These are phyloP conservation scores for Penicillium decumbens DNA, from an alignment of 2,329 filamentous ascomycete genomes.

Conservation along the genomic window DNA sequence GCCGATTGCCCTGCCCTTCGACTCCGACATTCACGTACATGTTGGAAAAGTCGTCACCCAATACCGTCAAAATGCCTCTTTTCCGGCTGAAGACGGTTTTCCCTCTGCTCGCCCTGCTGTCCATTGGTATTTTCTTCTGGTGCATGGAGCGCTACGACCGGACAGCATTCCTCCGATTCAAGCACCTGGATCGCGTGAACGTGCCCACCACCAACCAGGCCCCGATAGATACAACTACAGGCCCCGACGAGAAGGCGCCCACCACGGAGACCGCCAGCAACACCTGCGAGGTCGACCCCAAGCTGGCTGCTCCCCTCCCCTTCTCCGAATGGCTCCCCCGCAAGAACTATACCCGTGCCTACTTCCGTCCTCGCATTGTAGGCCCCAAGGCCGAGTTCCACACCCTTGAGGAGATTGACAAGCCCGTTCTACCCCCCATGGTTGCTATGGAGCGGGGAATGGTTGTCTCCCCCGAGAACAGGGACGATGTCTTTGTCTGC, in stretches of 20 bases:
- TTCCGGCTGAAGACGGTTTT: constrained; percentile 39
- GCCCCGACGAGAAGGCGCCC: constrained; percentile 15
- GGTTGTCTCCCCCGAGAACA: constrained; percentile 33
- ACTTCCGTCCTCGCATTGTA: constrained; percentile 39
- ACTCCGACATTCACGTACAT: constrained; percentile 22
- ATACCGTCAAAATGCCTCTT: constrained; percentile 36
- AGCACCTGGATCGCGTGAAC: constrained; percentile 31
- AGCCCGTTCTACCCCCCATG: constrained; percentile 38
- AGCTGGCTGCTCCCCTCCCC: constrained; percentile 32
- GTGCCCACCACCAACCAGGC: constrained; percentile 12
- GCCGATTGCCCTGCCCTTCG: neutral
- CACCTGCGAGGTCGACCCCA: constrained; percentile 35
- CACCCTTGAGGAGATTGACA: constrained; percentile 37
- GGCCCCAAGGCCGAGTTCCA: constrained; percentile 36
- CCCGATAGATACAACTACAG: constrained; percentile 10
- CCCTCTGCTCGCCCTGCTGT: constrained; percentile 36
- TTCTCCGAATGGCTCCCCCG: constrained; percentile 41
- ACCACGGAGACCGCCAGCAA: constrained; percentile 18
- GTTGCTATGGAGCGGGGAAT: constrained; percentile 38
- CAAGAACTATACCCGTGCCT: constrained; percentile 44
- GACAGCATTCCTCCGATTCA: constrained; percentile 35
- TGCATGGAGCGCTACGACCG: constrained; percentile 39
- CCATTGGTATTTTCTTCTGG: constrained; percentile 41
- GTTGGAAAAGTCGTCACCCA: constrained; percentile 28
- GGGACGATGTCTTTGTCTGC: constrained; percentile 33